Percentiles rank a stretch among this genome's conserved stretches.
phyloP scores from a whole-genome alignment of 2,329 filamentous ascomycete genomes.

The Phialophora verrucosa region DNA sequence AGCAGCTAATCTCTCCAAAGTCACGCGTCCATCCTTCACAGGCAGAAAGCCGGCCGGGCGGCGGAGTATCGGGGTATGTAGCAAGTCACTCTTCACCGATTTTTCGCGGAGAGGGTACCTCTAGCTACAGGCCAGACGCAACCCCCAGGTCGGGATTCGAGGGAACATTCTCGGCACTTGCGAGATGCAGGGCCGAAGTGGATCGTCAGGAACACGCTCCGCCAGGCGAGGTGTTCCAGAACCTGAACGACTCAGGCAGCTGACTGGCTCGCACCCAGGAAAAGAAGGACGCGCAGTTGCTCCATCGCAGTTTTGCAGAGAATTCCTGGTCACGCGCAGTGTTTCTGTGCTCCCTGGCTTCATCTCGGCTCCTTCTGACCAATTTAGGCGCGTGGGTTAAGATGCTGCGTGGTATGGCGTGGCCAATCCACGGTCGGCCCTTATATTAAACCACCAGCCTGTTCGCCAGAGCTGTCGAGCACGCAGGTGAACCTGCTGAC shows the following conservation, averaged over 20 bases:
- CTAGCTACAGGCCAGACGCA: background rate
- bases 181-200: slow-evolving; percentile 11
- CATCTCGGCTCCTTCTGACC: slow-evolving; percentile 9
- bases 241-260: background rate
- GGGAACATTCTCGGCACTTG: background rate
- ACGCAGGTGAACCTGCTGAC: slow-evolving; percentile 16
- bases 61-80: background rate
- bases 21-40: slow-evolving; percentile 5
- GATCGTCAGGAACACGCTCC: slow-evolving; percentile 10
- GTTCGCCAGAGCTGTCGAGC: background rate
- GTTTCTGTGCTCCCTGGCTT: slow-evolving; percentile 5
- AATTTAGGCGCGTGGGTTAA: slow-evolving; percentile 17
- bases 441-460: slow-evolving; percentile 13
- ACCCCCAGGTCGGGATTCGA: background rate
- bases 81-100: background rate
- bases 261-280: background rate
- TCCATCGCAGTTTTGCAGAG: background rate
- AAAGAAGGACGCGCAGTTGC: background rate
- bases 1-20: slow-evolving; percentile 2
- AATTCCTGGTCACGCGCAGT: slow-evolving; percentile 11
- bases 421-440: slow-evolving; percentile 2
- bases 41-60: background rate
- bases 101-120: background rate
- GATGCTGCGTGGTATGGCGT: background rate
- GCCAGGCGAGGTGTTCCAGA: slow-evolving; percentile 6